phyloP scores from a whole-genome alignment of 139 green algal genomes.

The Astrephomene gubernaculifera region DNA sequence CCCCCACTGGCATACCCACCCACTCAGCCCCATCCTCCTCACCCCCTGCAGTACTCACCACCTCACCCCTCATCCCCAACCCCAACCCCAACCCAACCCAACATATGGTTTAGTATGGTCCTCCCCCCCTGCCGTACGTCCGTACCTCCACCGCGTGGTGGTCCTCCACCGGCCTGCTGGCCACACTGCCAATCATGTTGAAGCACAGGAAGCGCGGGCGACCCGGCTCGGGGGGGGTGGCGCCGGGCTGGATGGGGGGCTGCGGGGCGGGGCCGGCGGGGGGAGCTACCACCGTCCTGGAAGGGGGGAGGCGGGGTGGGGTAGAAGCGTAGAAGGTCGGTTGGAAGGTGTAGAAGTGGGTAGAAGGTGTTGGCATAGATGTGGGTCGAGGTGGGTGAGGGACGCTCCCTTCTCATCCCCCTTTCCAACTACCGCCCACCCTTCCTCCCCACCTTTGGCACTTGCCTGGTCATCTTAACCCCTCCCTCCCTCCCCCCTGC shows the following conservation, averaged over 20 bases:
- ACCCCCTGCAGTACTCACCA: no score
- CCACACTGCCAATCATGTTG: slow-evolving; percentile 78
- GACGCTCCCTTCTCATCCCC: background rate
- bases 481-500: no score
- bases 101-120: background rate
- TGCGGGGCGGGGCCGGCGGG: slow-evolving; percentile 59
- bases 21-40: no score
- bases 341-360: background rate
- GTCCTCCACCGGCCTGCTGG: slow-evolving; percentile 62
- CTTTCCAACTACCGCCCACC: background rate
- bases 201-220: slow-evolving; percentile 79
- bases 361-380: background rate
- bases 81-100: background rate
- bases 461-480: no score
- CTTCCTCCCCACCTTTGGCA: background rate
- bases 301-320: background rate
- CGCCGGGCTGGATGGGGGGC: slow-evolving; percentile 77
- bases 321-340: background rate
- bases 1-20: no score
- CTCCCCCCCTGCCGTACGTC: background rate
- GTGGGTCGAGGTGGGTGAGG: background rate
- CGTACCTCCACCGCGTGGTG: slow-evolving; percentile 76
- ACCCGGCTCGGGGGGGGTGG: slow-evolving; percentile 42
- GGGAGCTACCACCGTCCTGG: slow-evolving; percentile 18
- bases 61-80: background rate